Base-by-base conservation (phyloP, 225 moss, liverwort and hornwort genomes). In the Rhytidiadelphus loreus region DNA sequence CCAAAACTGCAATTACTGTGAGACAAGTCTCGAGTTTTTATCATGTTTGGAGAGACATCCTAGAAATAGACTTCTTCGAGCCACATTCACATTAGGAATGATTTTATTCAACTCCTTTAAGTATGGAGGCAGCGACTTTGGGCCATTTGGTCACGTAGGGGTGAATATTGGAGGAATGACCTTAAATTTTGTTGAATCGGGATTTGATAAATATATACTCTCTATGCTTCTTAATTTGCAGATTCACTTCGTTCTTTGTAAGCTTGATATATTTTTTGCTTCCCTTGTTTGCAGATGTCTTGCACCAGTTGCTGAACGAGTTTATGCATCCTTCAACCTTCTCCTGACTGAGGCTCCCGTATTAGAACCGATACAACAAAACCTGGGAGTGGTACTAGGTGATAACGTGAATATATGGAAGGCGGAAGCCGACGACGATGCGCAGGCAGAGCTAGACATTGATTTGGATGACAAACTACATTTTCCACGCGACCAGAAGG, bases 401-500 rank as follows among this genome's bases (percentile, higher is more conserved):
- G 88, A 82, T 4, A 82, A 89, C 58, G 68, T 74, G 21, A 33
- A 82, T 25, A 86, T 90, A 70, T 92, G 92, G 92, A 85, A 86
- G 56, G 90, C 87, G 41, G 92, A 92, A 80, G 92, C 87, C n/a
- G 70, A 60, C 32, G 93, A 95, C 55, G 86, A 93, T 28, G 92
- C 62, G 6, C 89, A 84, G 53, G 94, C 86, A 11, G 82, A 81
- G 80, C 93, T 99, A 48, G 97, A 99, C 92, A 92, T 97, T 71
- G 96, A 97, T 83, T 94, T 97, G 89, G 97, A 99, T 91, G 96
- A 99, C 90, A 99, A 96, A 91, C 87, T 99, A 37, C 93, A 99
- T 85, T 99, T 99, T 46, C 97, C 97, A 10, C 91, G 83, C 41
- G 97, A 96, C 20, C 89, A 87, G 37, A 96, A 93, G 87, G 96